Percentiles rank a stretch among this genome's conserved stretches.
These are phyloP conservation scores for Sporobolomyces roseus DNA, from an alignment of 768 basidiomycete species.

Conservation along the genomic window DNA sequence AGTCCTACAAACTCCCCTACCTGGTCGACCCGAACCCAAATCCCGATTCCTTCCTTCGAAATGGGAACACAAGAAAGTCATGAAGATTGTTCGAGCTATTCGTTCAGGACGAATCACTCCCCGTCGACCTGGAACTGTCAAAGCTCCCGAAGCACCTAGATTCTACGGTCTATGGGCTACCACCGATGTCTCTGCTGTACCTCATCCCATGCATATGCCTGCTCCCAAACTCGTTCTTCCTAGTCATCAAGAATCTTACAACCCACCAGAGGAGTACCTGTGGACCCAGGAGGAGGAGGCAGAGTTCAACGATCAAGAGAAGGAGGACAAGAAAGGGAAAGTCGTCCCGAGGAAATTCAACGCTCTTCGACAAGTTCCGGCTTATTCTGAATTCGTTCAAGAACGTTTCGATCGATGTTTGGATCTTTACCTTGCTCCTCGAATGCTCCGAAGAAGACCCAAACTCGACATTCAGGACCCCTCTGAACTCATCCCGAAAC, in stretches of 20 bases:
- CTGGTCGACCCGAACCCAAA: constrained; percentile 88
- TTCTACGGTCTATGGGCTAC: constrained; percentile 85
- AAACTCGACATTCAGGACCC: constrained; percentile 69
- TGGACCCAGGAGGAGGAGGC: constrained; percentile 75
- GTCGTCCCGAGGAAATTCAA: constrained; percentile 83
- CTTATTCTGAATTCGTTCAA: constrained; percentile 84
- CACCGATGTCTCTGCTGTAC: constrained; percentile 58
- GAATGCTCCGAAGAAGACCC: constrained; percentile 65
- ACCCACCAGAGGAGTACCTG: constrained; percentile 94
- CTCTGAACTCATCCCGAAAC: constrained; percentile 81
- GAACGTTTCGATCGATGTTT: constrained; percentile 89
- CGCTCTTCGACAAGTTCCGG: constrained; percentile 83
- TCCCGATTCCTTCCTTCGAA: constrained; percentile 94
- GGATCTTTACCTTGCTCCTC: constrained; percentile 92
- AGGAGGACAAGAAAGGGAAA: constrained; percentile 83
- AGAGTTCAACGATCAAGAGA: constrained; percentile 75
- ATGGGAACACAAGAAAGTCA: constrained; percentile 99
- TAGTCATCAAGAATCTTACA: constrained; percentile 94
- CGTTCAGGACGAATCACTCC: constrained; percentile 90
- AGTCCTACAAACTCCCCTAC: constrained; percentile 85
- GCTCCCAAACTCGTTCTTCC: constrained; percentile 88
- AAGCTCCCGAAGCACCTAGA: constrained; percentile 58
- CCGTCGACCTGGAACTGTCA: constrained; percentile 69
- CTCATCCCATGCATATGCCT: constrained; percentile 79
- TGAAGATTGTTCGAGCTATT: constrained; percentile 99